phyloP scores from a whole-genome alignment of 1,139 yeast genomes.

The Sugiyamaella neomexicana region DNA sequence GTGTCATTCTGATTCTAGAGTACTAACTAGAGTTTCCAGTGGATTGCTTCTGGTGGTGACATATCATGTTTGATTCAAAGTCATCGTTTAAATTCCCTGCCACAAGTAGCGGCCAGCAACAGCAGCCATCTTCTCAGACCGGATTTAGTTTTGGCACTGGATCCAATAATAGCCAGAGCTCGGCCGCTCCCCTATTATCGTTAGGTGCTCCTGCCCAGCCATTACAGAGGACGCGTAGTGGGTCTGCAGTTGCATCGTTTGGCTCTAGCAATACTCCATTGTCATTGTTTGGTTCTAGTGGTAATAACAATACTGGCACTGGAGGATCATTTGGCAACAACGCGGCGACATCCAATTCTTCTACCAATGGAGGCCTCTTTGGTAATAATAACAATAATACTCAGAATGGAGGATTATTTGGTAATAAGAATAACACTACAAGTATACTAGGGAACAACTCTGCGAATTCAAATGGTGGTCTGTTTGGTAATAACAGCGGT shows the following conservation, averaged over 20 bases:
- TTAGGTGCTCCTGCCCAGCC: constrained; percentile 18
- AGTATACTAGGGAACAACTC: neutral
- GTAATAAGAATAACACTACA: too few relatives aligned
- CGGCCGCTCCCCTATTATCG: neutral
- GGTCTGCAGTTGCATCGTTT: constrained; percentile 6
- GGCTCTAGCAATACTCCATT: neutral
- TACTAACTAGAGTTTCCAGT: neutral
- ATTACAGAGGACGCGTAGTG: constrained; percentile 12
- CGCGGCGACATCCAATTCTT: constrained; percentile 8
- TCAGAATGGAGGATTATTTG: too few relatives aligned
- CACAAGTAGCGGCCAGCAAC: neutral
- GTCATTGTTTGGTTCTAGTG: constrained; percentile 25
- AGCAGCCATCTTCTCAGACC: neutral
- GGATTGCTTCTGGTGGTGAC: neutral
- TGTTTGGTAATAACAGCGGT: too few relatives aligned
- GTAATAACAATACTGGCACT: constrained; percentile 18
- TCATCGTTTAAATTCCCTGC: constrained; percentile 10
- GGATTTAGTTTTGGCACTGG: neutral
- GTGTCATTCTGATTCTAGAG: too few relatives aligned
- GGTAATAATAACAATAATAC: constrained; percentile 31
- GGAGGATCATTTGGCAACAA: constrained; percentile 25
- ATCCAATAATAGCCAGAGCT: neutral
- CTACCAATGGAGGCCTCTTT: constrained; percentile 37
- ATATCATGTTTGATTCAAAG: constrained; percentile 8
- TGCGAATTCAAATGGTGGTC: neutral